Evolutionary conservation across 2,329 filamentous ascomycete genomes (phyloP).

Genomic region (Colletotrichum agaves): DNA sequence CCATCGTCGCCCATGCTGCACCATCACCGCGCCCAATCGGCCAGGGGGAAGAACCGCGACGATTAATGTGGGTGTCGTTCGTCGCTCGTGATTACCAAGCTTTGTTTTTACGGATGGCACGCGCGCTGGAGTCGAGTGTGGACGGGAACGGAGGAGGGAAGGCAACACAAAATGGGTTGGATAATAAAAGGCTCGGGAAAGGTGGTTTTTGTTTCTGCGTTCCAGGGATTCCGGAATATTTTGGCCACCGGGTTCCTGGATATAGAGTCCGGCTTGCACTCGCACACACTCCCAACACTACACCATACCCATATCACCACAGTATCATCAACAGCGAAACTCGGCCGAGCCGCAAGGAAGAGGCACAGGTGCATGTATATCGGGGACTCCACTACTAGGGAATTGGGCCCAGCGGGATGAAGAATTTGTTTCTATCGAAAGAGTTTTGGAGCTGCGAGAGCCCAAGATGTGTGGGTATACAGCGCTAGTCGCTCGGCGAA

Average conservation of each 20-base stretch:
- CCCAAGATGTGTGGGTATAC: constrained; percentile 18
- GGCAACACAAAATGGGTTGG: constrained; percentile 25
- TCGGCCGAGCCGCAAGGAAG: constrained; percentile 22
- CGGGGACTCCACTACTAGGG: background rate
- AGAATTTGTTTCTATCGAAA: constrained; percentile 18
- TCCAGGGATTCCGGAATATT: background rate
- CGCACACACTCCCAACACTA: constrained; percentile 5
- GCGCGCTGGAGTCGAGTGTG: background rate
- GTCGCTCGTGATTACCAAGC: background rate
- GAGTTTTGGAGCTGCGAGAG: constrained; percentile 4
- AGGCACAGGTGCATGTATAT: constrained; percentile 33
- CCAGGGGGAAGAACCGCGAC: constrained; percentile 36
- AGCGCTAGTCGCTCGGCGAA: constrained; percentile 22
- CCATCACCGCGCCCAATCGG: constrained; percentile 36
- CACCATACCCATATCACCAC: constrained; percentile 10
- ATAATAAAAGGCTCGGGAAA: constrained; percentile 27
- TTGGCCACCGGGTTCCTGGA: constrained; percentile 28
- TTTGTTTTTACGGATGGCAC: background rate
- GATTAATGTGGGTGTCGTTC: constrained; percentile 17
- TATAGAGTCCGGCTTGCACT: constrained; percentile 32
- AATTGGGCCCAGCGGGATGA: background rate
- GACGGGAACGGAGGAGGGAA: background rate
- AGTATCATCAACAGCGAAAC: constrained; percentile 38
- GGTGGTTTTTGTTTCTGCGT: constrained; percentile 13
- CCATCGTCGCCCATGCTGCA: constrained; percentile 57